Percentiles rank a stretch among this genome's conserved stretches.
Conservation (phyloP, 495 filamentous ascomycete species). For the Trichoderma gamsii region DNA sequence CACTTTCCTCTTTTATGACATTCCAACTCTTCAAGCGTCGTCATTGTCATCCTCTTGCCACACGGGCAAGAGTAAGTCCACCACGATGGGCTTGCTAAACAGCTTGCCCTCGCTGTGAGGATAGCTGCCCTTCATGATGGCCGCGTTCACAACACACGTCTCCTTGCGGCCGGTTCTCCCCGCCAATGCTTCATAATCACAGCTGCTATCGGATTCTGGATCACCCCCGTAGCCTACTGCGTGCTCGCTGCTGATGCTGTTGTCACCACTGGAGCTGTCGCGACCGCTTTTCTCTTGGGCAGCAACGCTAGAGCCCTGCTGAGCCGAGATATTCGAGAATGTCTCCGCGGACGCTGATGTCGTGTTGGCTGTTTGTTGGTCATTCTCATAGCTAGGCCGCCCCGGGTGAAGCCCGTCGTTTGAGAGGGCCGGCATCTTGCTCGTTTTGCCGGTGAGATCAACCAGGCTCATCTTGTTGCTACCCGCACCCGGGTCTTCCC, state of each 20-base stretch:
- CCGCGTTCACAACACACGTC: conserved; percentile 73
- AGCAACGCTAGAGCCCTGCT: conserved; percentile 9
- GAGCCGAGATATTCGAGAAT: not conserved
- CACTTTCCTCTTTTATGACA: not conserved
- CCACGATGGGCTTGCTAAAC: conserved; percentile 70
- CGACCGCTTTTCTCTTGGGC: conserved; percentile 11
- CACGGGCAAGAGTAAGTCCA: conserved; percentile 69
- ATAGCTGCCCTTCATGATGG: conserved; percentile 62
- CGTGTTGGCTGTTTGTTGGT: conserved; percentile 9
- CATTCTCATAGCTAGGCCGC: conserved; percentile 15
- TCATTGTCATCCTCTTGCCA: conserved; percentile 23
- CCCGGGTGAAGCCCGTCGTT: conserved; percentile 25
- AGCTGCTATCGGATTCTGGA: conserved; percentile 32
- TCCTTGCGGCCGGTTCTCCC: conserved; percentile 51
- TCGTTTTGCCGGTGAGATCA: conserved; percentile 31
- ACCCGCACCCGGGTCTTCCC: conserved; percentile 35
- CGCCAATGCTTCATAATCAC: conserved; percentile 36
- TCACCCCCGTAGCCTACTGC: conserved; percentile 33
- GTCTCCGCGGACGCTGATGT: not conserved
- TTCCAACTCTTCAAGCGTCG: not conserved
- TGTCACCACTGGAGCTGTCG: not conserved
- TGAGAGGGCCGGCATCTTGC: conserved; percentile 28
- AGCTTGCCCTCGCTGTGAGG: conserved; percentile 52
- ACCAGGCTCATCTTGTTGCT: conserved; percentile 40
- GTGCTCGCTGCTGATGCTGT: conserved; percentile 17